These are phyloP conservation scores for Suhomyces ambrosiae DNA, from an alignment of 1,139 yeast genomes.

Conservation along the genomic window DNA sequence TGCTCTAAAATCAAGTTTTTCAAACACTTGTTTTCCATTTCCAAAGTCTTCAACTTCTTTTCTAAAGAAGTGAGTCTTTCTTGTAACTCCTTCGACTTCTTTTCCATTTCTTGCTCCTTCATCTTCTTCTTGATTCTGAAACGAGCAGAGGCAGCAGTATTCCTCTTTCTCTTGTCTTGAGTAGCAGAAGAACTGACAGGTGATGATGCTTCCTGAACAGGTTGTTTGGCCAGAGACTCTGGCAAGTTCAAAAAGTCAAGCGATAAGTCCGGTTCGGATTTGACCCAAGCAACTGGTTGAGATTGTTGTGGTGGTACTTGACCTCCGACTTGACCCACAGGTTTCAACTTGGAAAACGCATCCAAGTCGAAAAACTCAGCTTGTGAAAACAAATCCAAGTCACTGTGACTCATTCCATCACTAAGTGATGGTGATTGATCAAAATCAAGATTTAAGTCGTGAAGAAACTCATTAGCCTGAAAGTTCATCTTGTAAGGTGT, in stretches of 20 bases:
- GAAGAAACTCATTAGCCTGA: slow-evolving; percentile 48
- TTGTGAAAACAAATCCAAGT: slow-evolving; percentile 48
- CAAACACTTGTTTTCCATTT: slow-evolving; percentile 80
- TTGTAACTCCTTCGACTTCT: slow-evolving; percentile 46
- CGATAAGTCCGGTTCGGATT: slow-evolving; percentile 15
- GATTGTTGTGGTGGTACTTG: slow-evolving; percentile 10
- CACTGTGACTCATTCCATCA: slow-evolving; percentile 25
- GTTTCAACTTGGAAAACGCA: slow-evolving; percentile 34
- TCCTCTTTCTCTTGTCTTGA: slow-evolving; percentile 63
- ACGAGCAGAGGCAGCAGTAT: slow-evolving; percentile 81
- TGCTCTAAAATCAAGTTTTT: slow-evolving; percentile 52
- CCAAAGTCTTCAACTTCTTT: slow-evolving; percentile 51
- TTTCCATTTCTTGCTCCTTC: slow-evolving; percentile 79
- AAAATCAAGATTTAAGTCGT: slow-evolving; percentile 41
- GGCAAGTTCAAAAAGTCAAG: slow-evolving; percentile 14
- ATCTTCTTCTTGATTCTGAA: slow-evolving; percentile 79
- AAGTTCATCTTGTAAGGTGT: slow-evolving; percentile 34
- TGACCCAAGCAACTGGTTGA: slow-evolving; percentile 10
- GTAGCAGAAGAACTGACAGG: slow-evolving; percentile 17
- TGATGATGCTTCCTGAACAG: slow-evolving; percentile 6
- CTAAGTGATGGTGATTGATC: slow-evolving; percentile 23
- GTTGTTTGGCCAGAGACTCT: slow-evolving; percentile 1
- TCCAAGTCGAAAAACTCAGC: slow-evolving; percentile 53
- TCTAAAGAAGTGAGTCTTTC: slow-evolving; percentile 43
- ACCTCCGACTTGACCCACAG: slow-evolving; percentile 15